Conservation (phyloP, 108 stramenopile genomes). For the Pseudonitzschia multistriata region DNA sequence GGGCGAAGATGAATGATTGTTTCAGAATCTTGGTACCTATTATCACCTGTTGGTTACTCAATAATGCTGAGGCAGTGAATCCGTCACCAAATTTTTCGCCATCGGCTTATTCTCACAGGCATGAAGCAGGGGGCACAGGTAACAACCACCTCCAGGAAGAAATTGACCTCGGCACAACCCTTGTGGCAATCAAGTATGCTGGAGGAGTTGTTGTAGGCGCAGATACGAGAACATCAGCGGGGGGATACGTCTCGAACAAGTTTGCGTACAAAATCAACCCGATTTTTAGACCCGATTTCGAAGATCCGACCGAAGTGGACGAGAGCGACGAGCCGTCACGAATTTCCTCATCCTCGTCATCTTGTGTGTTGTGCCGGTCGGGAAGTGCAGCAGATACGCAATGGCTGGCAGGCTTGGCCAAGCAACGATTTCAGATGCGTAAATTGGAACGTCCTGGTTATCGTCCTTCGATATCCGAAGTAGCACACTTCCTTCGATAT, state of each 20-base stretch:
- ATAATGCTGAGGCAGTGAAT: no score
- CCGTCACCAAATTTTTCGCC: conserved; percentile 12
- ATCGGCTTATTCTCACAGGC: conserved; percentile 1
- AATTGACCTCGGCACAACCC: conserved; percentile 76
- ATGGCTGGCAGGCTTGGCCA: conserved; percentile 45
- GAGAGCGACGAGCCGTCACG: conserved; percentile 2
- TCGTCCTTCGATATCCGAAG: conserved; percentile 50
- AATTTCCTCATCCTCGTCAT: conserved; percentile 14
- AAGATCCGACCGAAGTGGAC: conserved; percentile 10
- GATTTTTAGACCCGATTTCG: conserved; percentile 5
- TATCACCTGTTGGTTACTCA: no score
- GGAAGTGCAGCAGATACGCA: conserved; percentile 89
- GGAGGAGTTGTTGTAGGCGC: conserved; percentile 73
- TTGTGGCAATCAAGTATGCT: conserved; percentile 66
- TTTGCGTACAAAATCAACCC: conserved; percentile 65
- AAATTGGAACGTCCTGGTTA: conserved; percentile 25
- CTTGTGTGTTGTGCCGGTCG: conserved; percentile 76
- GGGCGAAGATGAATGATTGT: no score
- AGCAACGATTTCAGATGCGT: conserved; percentile 44
- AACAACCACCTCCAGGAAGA: conserved; percentile 22
- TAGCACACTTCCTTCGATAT: conserved; percentile 60
- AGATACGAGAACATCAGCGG: conserved; percentile 72
- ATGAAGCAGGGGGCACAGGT: neutral
- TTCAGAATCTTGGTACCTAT: no score
- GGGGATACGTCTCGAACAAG: conserved; percentile 72